Base-by-base conservation (phyloP, 805 yeast species). In the Candida broadrunensis region DNA sequence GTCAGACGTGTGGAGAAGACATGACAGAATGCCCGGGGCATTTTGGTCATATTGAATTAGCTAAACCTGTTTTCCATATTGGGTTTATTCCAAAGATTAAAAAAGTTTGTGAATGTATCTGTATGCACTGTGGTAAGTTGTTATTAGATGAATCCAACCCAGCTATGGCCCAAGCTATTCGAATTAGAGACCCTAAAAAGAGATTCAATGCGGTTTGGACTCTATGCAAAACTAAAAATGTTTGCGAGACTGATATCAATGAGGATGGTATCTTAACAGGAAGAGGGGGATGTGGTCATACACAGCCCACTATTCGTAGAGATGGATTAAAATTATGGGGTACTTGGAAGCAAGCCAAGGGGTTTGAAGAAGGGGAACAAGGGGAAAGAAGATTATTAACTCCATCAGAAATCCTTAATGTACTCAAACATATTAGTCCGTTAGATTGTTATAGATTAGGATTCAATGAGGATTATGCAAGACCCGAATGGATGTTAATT, bases 1-100 rank as follows among this genome's bases (percentile, higher is more conserved):
- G 99, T 75, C 98, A 91, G 73, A 93, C 99, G 18, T 93, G 99
- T 76, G 95, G 97, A 56, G 99, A 93, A 65, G 97, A 91, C 55
- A 93, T 93, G 97, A 88, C 91, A 45, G 98, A 93, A 63, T 93
- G 99, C 68, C 98, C 98, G 0, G 99, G 99, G 45, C 99, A 93
- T 71, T 93, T 93, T 67, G 99, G 99, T 52, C 99, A 93, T 60
- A 93, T 93, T 46, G 99, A 93, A 62, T 75, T 93, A 50, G 98
- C 99, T 26, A 93, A 91, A 62, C 99, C 99, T 12, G 99, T 93
- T 29, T 93, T 93, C 69, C 99, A 93, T 65, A 88, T 93, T 63
- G 99, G 96, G n/a, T 93, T 88, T 65, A 81, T 93, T 56, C 79
- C 95, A 36, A 91, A 88, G 61, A 91, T 93, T 57, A 93, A 93